Conservation (phyloP, 2,329 filamentous ascomycete species). For the Fusarium pseudograminearum region DNA sequence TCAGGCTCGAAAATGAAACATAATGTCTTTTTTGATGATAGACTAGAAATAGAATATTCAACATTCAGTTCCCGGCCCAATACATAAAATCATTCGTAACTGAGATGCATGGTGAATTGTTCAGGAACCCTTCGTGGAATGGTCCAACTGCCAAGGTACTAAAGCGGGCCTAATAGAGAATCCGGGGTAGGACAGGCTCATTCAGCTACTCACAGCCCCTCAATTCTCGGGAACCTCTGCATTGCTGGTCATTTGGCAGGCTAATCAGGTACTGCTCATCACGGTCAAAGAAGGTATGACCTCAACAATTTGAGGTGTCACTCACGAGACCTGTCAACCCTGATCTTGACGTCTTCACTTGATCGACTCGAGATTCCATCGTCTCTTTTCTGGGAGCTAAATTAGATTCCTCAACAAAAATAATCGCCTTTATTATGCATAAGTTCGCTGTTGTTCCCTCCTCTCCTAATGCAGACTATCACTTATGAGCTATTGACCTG, state of each 20-base stretch:
- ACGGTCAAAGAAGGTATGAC: slow-evolving; percentile 37
- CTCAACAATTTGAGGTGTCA: slow-evolving; percentile 33
- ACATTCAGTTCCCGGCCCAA: neutral
- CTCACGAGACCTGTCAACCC: slow-evolving; percentile 44
- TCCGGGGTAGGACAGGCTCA: slow-evolving; percentile 40
- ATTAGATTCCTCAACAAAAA: slow-evolving; percentile 16
- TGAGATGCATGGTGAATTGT: neutral
- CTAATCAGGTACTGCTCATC: slow-evolving; percentile 19
- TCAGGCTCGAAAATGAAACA: neutral
- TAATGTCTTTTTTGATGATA: neutral
- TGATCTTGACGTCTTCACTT: slow-evolving; percentile 37
- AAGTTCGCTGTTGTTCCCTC: neutral
- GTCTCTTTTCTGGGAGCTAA: slow-evolving; percentile 10
- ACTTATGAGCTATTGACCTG: slow-evolving; percentile 2
- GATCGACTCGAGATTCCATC: slow-evolving; percentile 15
- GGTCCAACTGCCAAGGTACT: slow-evolving; percentile 14
- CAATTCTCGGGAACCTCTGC: slow-evolving; percentile 1
- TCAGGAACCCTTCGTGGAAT: neutral
- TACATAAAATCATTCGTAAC: neutral
- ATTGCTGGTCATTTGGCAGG: slow-evolving; percentile 6
- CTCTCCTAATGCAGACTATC: neutral
- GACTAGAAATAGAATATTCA: slow-evolving; percentile 2
- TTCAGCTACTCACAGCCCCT: slow-evolving; percentile 40
- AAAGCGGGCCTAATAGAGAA: slow-evolving; percentile 25
- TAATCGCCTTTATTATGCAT: slow-evolving; percentile 8